phyloP scores from a whole-genome alignment of 2,329 filamentous ascomycete genomes.

The Stagonosporopsis rhizophila region DNA sequence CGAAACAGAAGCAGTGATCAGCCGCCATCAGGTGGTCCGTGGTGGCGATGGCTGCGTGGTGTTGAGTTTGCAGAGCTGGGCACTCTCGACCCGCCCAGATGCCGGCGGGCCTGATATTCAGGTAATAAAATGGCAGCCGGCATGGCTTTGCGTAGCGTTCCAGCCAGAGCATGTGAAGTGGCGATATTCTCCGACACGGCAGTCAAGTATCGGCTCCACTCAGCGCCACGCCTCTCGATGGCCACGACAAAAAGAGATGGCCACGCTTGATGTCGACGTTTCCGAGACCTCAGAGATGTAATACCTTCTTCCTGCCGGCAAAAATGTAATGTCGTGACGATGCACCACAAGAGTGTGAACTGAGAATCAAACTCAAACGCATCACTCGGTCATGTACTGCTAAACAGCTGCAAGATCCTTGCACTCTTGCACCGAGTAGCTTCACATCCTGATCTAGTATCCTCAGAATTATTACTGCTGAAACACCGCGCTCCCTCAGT shows the following conservation, averaged over 20 bases:
- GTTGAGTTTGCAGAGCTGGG: constrained; percentile 35
- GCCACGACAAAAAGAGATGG: neutral
- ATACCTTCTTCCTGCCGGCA: too few relatives aligned
- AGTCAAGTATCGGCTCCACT: neutral
- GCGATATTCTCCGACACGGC: neutral
- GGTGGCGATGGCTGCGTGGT: constrained; percentile 41
- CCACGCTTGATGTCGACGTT: neutral
- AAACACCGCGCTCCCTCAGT: too few relatives aligned
- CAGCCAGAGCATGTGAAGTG: neutral
- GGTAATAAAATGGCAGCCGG: constrained; percentile 4
- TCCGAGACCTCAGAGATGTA: too few relatives aligned
- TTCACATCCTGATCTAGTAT: too few relatives aligned
- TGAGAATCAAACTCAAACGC: constrained; percentile 40
- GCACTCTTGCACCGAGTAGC: constrained; percentile 29
- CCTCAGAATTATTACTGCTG: too few relatives aligned
- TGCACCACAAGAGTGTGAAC: too few relatives aligned
- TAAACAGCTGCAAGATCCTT: constrained; percentile 34
- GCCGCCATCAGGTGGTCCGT: constrained; percentile 24
- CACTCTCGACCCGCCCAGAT: constrained; percentile 14
- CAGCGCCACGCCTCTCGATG: neutral
- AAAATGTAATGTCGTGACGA: too few relatives aligned
- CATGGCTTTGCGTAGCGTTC: constrained; percentile 1
- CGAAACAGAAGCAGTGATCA: constrained; percentile 29
- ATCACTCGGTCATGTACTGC: constrained; percentile 37
- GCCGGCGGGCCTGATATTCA: constrained; percentile 2